phyloP scores from a whole-genome alignment of 176 grass and related monocot genomes.

The Typha latifolia region DNA sequence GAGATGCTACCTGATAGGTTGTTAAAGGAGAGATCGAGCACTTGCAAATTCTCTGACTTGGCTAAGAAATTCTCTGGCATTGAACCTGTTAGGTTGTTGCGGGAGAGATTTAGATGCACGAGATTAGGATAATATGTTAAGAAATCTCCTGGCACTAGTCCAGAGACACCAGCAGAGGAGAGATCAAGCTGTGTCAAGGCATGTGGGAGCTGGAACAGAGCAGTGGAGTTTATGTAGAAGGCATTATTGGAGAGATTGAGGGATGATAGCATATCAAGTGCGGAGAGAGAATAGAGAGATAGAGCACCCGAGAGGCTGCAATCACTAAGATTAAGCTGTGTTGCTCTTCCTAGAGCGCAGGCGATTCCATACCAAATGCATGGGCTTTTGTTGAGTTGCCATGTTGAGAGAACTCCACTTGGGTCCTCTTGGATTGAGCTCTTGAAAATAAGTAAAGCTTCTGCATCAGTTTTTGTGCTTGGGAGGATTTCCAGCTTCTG shows the following conservation, averaged over 20 bases:
- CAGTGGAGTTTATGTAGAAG: slow-evolving; percentile 32
- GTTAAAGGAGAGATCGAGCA: slow-evolving; percentile 70
- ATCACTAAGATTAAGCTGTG: slow-evolving; percentile 44
- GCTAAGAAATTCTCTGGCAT: slow-evolving; percentile 29
- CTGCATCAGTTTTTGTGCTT: slow-evolving; percentile 13
- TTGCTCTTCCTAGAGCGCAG: slow-evolving; percentile 46
- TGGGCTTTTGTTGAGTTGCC: slow-evolving; percentile 26
- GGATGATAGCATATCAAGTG: slow-evolving; percentile 32
- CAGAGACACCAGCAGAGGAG: slow-evolving; percentile 45
- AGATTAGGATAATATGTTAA: slow-evolving; percentile 47
- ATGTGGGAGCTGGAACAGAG: slow-evolving; percentile 33
- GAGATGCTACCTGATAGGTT: slow-evolving; percentile 65
- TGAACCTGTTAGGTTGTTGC: slow-evolving; percentile 67
- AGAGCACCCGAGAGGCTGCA: slow-evolving; percentile 31
- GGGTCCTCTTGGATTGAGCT: slow-evolving; percentile 43
- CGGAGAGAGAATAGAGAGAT: slow-evolving; percentile 26
- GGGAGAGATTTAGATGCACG: slow-evolving; percentile 36
- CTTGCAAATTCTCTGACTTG: slow-evolving; percentile 27
- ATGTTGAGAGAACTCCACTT: slow-evolving; percentile 38
- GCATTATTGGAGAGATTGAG: slow-evolving; percentile 70
- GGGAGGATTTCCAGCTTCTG: not conserved
- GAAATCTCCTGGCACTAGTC: slow-evolving; percentile 36
- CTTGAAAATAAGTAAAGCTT: slow-evolving; percentile 66
- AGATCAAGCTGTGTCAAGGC: slow-evolving; percentile 50
- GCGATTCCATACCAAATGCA: slow-evolving; percentile 72